Base-by-base conservation (phyloP, 768 basidiomycete species). In the Boletus pseudopeckii region DNA sequence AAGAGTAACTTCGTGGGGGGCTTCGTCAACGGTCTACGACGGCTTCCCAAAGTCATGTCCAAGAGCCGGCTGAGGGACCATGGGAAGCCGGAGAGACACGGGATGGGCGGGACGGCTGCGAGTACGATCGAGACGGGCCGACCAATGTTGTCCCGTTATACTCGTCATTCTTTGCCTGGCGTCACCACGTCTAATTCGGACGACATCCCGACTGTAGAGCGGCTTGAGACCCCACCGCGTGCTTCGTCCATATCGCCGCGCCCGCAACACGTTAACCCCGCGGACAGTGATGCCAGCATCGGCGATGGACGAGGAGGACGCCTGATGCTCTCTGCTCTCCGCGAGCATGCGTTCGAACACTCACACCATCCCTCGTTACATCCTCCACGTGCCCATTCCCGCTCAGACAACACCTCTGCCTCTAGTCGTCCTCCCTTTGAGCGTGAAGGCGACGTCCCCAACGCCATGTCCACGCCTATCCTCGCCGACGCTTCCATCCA, bases 41-140 rank as follows among this genome's bases (percentile, higher is more conserved):
- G 70, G 20, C 56, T 70, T 38, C 69, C 69, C 13, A 70, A 70
- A 41, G 69, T 71, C 49, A 70, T 70, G 62, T 70, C 69, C 36
- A 70, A 62, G 58, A 47, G 54, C 5, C 64, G 69, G 41, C 30
- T 70, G 40, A 62, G 58, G 48, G 69, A 70, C 14, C 50, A 65
- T 41, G 46, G 51, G 32, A 68, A 64, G 38, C 53, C 57, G 20
- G 61, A 57, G 20, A 65, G 64, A 49, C 68, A 61, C n/a, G 61
- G 53, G 5, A 45, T 18, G 10, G 50, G 50, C 5, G 39, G 32
- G 5, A 54, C 45, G 0, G 41, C 15, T 22, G 20, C 34, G 17
- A 43, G 52, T n/a, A 47, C 53, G 39, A n/a, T 46, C 32, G 60
- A 62, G 9, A 53, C 59, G 1, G 50, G 54, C 14, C 64, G 60